A percentile compares a stretch with the other conserved stretches of the same genome.
These are phyloP conservation scores for Acmispon strigosus DNA, from an alignment of 306 rosid genomes.

Conservation along the genomic window DNA sequence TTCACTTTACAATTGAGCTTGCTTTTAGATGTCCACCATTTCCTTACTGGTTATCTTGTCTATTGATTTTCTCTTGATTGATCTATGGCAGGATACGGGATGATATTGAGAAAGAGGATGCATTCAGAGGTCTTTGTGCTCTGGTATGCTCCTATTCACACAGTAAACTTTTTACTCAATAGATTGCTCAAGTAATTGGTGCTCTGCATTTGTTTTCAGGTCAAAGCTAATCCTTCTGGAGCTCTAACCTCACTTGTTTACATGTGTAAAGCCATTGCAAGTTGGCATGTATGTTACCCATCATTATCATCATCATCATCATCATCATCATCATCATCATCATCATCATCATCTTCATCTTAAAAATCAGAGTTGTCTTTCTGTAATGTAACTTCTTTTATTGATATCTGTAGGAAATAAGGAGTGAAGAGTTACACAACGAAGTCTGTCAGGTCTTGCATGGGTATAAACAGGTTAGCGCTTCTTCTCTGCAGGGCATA, in stretches of 20 bases:
- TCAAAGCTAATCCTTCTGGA: slow-evolving; percentile 89
- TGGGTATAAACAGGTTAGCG: slow-evolving; percentile 90
- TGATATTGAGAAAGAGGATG: slow-evolving; percentile 97
- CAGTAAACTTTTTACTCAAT: background rate
- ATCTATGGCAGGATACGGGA: slow-evolving; percentile 80
- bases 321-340: too few relatives aligned
- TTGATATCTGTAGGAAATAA: slow-evolving; percentile 66
- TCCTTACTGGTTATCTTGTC: background rate
- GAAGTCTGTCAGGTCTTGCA: slow-evolving; percentile 90
- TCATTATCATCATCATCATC: background rate
- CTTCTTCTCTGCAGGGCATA: slow-evolving; percentile 18
- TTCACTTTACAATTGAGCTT: slow-evolving; percentile 5
- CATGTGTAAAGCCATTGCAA: slow-evolving; percentile 94
- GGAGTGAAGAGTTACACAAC: slow-evolving; percentile 80
- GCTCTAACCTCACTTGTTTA: slow-evolving; percentile 68
- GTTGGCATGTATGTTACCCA: slow-evolving; percentile 88
- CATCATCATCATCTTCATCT: background rate
- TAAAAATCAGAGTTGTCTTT: background rate
- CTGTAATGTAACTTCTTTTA: slow-evolving; percentile 12
- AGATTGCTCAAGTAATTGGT: background rate
- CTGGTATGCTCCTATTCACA: slow-evolving; percentile 52
- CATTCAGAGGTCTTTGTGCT: slow-evolving; percentile 93
- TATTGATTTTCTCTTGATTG: slow-evolving; percentile 17
- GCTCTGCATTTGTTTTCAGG: slow-evolving; percentile 48
- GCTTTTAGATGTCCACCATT: background rate